Base-by-base conservation (phyloP, 495 filamentous ascomycete genomes). In the Penicillium arizonense region DNA sequence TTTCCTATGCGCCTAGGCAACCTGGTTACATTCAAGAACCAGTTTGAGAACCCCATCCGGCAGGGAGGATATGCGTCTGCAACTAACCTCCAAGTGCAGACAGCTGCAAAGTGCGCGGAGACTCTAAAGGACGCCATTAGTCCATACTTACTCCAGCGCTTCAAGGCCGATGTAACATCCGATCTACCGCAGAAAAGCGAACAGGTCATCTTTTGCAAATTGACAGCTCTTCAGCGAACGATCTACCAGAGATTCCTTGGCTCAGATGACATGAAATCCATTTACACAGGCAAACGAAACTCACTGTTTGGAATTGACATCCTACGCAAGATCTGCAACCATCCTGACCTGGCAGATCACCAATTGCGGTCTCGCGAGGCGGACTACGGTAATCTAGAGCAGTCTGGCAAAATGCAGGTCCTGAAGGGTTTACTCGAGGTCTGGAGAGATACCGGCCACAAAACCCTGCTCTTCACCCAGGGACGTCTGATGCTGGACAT, bases 331-430 rank as follows among this genome's bases (percentile, higher is more conserved):
- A 91, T 98, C 38, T 96, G 94, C 73, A 97, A 97, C 62, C 94
- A 98, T 59, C 93, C 94, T 1, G 93, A 98, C 67, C 76, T 98
- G 3, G 72, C 84, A 3, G 84, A 91, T 49, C 86, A 89, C 35
- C 78, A 79, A 55, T 56, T 71, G 5, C 59, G 85, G 28, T 83
- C 79, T 23, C 63, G 69, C n/a, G 83, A 86, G 47, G 53, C 74
- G 0, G 75, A 82, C 39, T 97, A 92, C 73, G 94, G 94, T 21
- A 79, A 76, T 49, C 72, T 77, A 2, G 73, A 67, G 16, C 88
- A 90, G 59, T 96, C 91, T 2, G 93, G 92, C 18, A 98, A 98
- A 71, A 93, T 97, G 91, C 86, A 91, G 58, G 89, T 97, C 1
- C 82, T 95, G 18, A 87, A 91, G 63, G 87, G 85, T 1, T 74